phyloP scores from a whole-genome alignment of 2,329 filamentous ascomycete species.

The Aspergillus sojae region DNA sequence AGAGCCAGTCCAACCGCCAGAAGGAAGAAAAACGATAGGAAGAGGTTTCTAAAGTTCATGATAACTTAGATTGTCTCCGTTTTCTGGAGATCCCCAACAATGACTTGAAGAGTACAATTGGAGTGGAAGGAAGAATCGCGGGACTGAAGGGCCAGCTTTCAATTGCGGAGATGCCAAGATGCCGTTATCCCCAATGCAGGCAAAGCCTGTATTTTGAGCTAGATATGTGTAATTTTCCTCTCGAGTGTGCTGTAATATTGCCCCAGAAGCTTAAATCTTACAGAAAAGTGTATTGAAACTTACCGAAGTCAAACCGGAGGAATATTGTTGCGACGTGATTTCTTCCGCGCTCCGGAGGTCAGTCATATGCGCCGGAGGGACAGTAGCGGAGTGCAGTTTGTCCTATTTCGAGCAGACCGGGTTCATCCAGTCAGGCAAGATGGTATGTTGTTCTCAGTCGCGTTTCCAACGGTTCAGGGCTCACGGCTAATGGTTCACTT shows the following conservation, averaged over 20 bases:
- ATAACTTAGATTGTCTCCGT: slow-evolving; percentile 18
- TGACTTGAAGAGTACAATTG: slow-evolving; percentile 21
- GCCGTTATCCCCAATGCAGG: slow-evolving; percentile 8
- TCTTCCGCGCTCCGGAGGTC: slow-evolving; percentile 31
- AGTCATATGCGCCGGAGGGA: slow-evolving; percentile 6
- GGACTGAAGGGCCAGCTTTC: slow-evolving; percentile 40
- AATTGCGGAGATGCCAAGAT: slow-evolving; percentile 29
- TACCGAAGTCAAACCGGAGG: slow-evolving; percentile 27
- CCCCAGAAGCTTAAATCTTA: background rate
- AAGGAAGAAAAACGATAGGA: slow-evolving; percentile 72
- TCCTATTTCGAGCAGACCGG: background rate
- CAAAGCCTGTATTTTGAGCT: slow-evolving; percentile 1
- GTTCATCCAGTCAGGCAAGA: slow-evolving; percentile 26
- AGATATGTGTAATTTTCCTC: slow-evolving; percentile 17
- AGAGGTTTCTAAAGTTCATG: slow-evolving; percentile 39
- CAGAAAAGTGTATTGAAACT: slow-evolving; percentile 4
- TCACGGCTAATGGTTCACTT: slow-evolving; percentile 16
- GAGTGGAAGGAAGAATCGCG: slow-evolving; percentile 8
- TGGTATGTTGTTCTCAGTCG: slow-evolving; percentile 26
- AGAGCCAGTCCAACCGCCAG: slow-evolving; percentile 72
- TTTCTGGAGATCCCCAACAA: slow-evolving; percentile 14
- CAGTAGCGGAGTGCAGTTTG: background rate
- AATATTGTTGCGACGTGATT: slow-evolving; percentile 38
- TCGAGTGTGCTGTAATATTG: background rate
- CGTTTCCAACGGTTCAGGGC: background rate